Base-by-base conservation (phyloP, 106 monocot species). In the Gastrodia elata region DNA sequence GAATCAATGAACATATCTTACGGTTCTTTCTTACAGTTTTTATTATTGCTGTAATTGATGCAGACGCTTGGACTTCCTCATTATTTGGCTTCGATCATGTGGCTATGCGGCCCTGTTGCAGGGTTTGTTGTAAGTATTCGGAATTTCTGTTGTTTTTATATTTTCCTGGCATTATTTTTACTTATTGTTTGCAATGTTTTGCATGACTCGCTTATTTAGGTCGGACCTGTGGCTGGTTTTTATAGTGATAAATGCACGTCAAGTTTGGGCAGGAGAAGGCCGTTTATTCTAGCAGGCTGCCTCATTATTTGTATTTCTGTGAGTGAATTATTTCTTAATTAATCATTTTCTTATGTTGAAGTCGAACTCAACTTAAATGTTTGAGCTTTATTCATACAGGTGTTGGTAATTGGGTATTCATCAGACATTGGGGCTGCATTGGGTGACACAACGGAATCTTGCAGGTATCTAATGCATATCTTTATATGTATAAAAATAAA, bases 21-120 rank as follows among this genome's bases (percentile, higher is more conserved):
- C n/a, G n/a, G 3, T 52, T n/a, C 22, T 24, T n/a, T 52, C 6
- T 3, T 52, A 52, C 18, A 5, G 6, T 52, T 52, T 5, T 52
- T 52, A 22, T 52, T 52, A 22, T 24, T 52, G 52, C 52, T 22
- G 6, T 52, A 52, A 40, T 40, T 39, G 41, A 40, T 57, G 40
- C 77, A 88, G 88, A 88, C 88, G 8, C 84, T 88, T 78, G 88
- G 88, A 65, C 72, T 88, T 20, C 75, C 80, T 11, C 88, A 88
- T 80, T 58, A 84, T 8, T 72, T 88, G 40, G 82, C 88, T 71
- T 88, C 88, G 52, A 68, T 84, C 30, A 82, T 84, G 72, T 88
- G 88, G 88, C 84, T 88, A 58, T 88, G 88, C 59, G 88, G 88
- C 8, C 88, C 88, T 26, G 72, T 88, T 68, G 82, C 88, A 65